Percentiles rank a stretch among this genome's conserved stretches.
Evolutionary conservation across 1,284 basidiomycete species (phyloP).

Genomic region (Schizopora paradoxa): DNA sequence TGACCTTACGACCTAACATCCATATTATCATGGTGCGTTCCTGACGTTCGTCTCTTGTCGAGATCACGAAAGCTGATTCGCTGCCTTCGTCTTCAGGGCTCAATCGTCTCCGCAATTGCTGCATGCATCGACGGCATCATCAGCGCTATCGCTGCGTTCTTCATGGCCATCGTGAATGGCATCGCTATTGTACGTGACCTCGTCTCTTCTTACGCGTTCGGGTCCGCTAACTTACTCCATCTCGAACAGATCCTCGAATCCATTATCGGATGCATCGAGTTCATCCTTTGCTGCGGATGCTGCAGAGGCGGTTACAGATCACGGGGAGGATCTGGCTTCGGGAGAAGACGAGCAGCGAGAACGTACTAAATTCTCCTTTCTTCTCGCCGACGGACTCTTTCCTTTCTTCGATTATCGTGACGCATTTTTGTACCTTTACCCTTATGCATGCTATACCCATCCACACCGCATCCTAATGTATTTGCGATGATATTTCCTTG

Average conservation of each 20-base stretch:
- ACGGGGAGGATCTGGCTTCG: slow-evolving; percentile 17
- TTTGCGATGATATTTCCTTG: too few species aligned
- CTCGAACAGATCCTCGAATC: slow-evolving; percentile 60
- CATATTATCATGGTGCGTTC: too few species aligned
- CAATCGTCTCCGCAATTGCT: slow-evolving; percentile 59
- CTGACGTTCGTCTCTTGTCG: too few species aligned
- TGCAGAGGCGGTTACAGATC: too few species aligned
- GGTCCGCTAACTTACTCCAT: background rate
- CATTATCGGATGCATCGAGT: slow-evolving; percentile 53
- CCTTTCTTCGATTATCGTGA: background rate
- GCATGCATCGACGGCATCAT: slow-evolving; percentile 50
- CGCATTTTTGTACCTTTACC: too few species aligned
- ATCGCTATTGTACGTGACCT: slow-evolving; percentile 46
- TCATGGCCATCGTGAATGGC: slow-evolving; percentile 52
- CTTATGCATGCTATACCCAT: too few species aligned
- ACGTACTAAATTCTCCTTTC: background rate
- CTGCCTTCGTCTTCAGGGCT: slow-evolving; percentile 43
- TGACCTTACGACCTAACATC: too few species aligned
- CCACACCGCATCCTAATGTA: too few species aligned
- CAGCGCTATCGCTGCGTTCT: slow-evolving; percentile 48
- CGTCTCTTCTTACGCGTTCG: background rate
- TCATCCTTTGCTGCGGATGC: slow-evolving; percentile 60
- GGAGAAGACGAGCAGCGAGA: background rate
- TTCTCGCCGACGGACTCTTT: background rate
- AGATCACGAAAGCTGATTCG: too few species aligned